Evolutionary conservation across 192 early-diverging fungal species (phyloP).

Genomic region (Coemansia pectinata): DNA sequence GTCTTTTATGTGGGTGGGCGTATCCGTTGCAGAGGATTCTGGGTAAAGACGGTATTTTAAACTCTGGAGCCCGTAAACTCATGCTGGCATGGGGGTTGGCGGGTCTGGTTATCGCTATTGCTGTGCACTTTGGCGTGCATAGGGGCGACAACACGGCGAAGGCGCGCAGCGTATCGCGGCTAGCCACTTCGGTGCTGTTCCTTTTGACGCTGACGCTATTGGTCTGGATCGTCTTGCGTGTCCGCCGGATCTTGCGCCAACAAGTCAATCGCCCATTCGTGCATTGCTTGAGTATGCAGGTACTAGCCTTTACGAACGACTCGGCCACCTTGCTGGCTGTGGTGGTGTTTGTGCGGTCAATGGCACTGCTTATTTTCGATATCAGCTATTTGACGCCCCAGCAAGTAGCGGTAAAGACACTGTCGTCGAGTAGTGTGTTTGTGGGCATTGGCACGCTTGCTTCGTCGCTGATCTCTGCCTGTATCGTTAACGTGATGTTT

Average conservation of each 20-base stretch:
- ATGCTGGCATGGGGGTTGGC: slow-evolving; percentile 26
- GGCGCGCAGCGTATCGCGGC: slow-evolving; percentile 41
- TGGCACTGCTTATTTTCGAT: slow-evolving; percentile 43
- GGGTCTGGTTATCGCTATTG: slow-evolving; percentile 14
- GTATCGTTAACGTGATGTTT: slow-evolving; percentile 30
- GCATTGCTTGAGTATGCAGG: slow-evolving; percentile 31
- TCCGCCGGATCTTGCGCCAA: slow-evolving; percentile 18
- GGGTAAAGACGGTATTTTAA: slow-evolving; percentile 23
- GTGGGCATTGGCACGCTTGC: slow-evolving; percentile 42
- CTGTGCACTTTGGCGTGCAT: slow-evolving; percentile 34
- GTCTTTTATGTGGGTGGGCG: slow-evolving; percentile 30
- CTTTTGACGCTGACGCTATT: slow-evolving; percentile 17
- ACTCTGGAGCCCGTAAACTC: slow-evolving; percentile 3
- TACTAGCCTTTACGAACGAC: slow-evolving; percentile 29
- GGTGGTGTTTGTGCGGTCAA: slow-evolving; percentile 23
- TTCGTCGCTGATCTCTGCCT: slow-evolving; percentile 22
- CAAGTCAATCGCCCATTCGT: slow-evolving; percentile 27
- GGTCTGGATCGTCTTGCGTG: slow-evolving; percentile 16
- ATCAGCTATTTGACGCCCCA: slow-evolving; percentile 43
- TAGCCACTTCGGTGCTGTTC: slow-evolving; percentile 21
- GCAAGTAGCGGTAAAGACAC: background rate
- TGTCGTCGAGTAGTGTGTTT: slow-evolving; percentile 31
- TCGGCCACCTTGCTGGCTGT: slow-evolving; percentile 15
- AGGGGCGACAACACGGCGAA: slow-evolving; percentile 11
- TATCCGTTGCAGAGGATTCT: slow-evolving; percentile 31